Evolutionary conservation across 1,284 basidiomycete genomes (phyloP).

Genomic region (Takashimella tepidaria): DNA sequence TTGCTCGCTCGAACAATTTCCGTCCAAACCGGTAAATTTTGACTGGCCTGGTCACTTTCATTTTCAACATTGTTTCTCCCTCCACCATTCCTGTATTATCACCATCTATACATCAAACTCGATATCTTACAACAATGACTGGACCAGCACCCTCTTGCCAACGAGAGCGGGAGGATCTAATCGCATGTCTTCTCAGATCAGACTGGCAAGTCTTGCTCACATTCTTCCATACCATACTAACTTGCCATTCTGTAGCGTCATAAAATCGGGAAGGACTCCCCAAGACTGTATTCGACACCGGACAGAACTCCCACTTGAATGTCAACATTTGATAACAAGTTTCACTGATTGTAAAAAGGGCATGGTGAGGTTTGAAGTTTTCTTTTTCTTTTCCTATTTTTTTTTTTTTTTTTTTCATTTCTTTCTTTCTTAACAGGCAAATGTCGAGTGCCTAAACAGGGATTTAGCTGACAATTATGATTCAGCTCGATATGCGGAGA

Average conservation of each 20-base stretch:
- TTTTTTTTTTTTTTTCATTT: no score
- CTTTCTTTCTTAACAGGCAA: no score
- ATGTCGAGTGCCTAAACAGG: no score
- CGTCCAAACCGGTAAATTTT: no score
- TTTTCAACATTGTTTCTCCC: background rate
- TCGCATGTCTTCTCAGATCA: conserved; percentile 41
- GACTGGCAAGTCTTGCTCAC: conserved; percentile 37
- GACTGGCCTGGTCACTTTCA: no score
- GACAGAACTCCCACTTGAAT: conserved; percentile 41
- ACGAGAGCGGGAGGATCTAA: conserved; percentile 39
- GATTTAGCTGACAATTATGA: no score
- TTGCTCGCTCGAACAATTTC: no score
- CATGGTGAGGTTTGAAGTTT: conserved; percentile 36
- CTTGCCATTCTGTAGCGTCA: conserved; percentile 24
- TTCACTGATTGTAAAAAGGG: conserved; percentile 48
- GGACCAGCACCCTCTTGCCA: conserved; percentile 27
- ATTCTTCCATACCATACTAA: background rate
- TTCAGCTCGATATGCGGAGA: conserved; percentile 46
- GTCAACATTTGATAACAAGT: conserved; percentile 41
- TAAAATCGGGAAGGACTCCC: conserved; percentile 39
- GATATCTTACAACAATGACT: no score
- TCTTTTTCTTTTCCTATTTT: no score
- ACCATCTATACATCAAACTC: background rate
- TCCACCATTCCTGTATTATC: background rate
- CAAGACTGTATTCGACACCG: conserved; percentile 37